Base-by-base conservation (phyloP, 2,329 filamentous ascomycete genomes). In the Dothidotthia symphoricarpi region DNA sequence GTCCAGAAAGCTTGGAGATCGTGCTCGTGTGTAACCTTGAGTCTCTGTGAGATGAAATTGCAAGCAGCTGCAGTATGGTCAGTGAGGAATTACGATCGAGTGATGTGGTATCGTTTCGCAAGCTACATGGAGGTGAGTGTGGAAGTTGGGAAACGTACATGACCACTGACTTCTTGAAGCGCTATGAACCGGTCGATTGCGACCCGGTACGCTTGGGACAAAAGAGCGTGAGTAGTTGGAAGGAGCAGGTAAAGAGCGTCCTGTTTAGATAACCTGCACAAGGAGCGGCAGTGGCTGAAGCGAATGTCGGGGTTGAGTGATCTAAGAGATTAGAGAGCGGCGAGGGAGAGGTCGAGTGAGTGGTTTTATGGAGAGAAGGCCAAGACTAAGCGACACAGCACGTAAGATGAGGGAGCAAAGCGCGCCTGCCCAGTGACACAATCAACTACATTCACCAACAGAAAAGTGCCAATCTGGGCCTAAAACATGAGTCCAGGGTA, bases 161-260 rank as follows among this genome's bases (percentile, higher is more conserved):
- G 37, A 44, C 39, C 27, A 19, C 16, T 27, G 19, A 33, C 22
- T 26, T 31, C 34, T 34, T 22, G 5, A 22, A 22, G 39, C 35
- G 31, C 34, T 32, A 30, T 14, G 26, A 31, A 26, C 24, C 22
- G 33, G 31, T 28, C 22, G 37, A 40, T 34, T 47, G 47, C 51
- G 45, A 51, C 47, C 39, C 31, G 43, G 45, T 45, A 44, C 44
- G 43, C 39, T 27, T 36, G 31, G 34, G 31, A 54, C 45, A 48
- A 55, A 53, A 36, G 50, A 55, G 46, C 29, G 48, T 47, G 39
- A 30, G 39, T 34, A 32, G 28, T 47, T 43, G 44, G 33, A 45
- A 39, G 47, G 51, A 40, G 34, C 41, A 38, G 27, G 49, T 42
- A 60, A 57, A 40, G 56, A 58, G 41, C 19, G 53, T 45, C 38